Evolutionary conservation across 2,329 filamentous ascomycete genomes (phyloP).

Genomic region (Mollisiaceae sp.): DNA sequence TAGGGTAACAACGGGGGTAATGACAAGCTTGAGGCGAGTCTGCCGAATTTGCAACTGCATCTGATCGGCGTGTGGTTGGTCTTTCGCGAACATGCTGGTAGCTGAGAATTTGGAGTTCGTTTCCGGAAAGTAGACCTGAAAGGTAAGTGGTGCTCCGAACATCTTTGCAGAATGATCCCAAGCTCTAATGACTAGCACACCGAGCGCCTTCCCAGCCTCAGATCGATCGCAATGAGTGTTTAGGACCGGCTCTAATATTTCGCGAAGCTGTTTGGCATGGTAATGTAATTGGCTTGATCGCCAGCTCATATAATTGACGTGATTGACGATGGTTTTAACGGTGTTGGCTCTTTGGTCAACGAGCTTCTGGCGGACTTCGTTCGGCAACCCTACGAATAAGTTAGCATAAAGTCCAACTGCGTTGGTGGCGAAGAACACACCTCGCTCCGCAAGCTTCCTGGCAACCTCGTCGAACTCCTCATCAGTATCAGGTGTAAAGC

Average conservation of each 20-base stretch:
- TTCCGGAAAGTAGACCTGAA: slow-evolving; percentile 57
- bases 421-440: slow-evolving; percentile 32
- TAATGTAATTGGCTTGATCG: slow-evolving; percentile 27
- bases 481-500: slow-evolving; percentile 39
- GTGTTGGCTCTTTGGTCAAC: slow-evolving; percentile 45
- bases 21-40: slow-evolving; percentile 57
- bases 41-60: slow-evolving; percentile 55
- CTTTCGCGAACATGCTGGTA: slow-evolving; percentile 51
- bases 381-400: slow-evolving; percentile 28
- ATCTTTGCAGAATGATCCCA: slow-evolving; percentile 50
- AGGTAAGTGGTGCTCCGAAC: slow-evolving; percentile 47
- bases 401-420: slow-evolving; percentile 17
- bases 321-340: slow-evolving; percentile 47
- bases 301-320: slow-evolving; percentile 41
- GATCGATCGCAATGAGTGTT: slow-evolving; percentile 44
- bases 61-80: slow-evolving; percentile 48
- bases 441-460: slow-evolving; percentile 33
- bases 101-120: slow-evolving; percentile 54
- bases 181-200: slow-evolving; percentile 29
- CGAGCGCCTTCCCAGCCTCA: slow-evolving; percentile 49
- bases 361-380: slow-evolving; percentile 38
- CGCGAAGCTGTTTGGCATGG: slow-evolving; percentile 43
- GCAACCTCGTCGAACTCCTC: slow-evolving; percentile 33
- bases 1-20: slow-evolving; percentile 60
- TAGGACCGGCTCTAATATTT: slow-evolving; percentile 52